These are phyloP conservation scores for Plasmodium gaboni DNA, from an alignment of 169 alveolate species.

Conservation along the genomic window DNA sequence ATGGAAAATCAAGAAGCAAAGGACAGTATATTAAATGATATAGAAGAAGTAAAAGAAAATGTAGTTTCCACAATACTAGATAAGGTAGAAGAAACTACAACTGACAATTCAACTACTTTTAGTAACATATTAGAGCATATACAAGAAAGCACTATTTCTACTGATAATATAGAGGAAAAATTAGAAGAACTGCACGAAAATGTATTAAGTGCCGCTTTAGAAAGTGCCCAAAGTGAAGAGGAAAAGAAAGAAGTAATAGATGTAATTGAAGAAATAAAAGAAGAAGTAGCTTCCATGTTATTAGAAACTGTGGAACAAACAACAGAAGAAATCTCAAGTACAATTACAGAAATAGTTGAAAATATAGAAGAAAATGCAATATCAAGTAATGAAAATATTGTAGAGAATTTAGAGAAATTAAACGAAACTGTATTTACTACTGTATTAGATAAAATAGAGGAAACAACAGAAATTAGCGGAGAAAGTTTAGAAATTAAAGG, in stretches of 20 bases:
- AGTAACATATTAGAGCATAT: not conserved
- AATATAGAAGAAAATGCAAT: not conserved
- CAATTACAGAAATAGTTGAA: not conserved
- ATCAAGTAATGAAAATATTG: not conserved
- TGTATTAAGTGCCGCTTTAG: too few species aligned
- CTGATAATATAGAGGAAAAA: not conserved
- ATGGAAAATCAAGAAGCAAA: not conserved
- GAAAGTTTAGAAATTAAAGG: not conserved
- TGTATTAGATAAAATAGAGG: not conserved
- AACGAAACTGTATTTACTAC: not conserved
- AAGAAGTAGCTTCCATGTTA: not conserved
- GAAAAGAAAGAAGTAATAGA: not conserved
- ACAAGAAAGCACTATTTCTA: not conserved
- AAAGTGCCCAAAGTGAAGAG: not conserved
- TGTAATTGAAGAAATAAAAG: not conserved
- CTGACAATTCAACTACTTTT: not conserved
- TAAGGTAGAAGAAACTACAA: not conserved
- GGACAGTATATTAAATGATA: not conserved
- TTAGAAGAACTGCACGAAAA: not conserved
- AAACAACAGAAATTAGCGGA: not conserved
- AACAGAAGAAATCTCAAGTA: not conserved
- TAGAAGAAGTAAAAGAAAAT: not conserved
- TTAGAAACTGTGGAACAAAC: not conserved
- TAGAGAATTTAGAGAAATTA: not conserved
- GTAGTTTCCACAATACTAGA: not conserved